Evolutionary conservation across 306 rosid genomes (phyloP).

Genomic region (Casuarina equisetifolia): DNA sequence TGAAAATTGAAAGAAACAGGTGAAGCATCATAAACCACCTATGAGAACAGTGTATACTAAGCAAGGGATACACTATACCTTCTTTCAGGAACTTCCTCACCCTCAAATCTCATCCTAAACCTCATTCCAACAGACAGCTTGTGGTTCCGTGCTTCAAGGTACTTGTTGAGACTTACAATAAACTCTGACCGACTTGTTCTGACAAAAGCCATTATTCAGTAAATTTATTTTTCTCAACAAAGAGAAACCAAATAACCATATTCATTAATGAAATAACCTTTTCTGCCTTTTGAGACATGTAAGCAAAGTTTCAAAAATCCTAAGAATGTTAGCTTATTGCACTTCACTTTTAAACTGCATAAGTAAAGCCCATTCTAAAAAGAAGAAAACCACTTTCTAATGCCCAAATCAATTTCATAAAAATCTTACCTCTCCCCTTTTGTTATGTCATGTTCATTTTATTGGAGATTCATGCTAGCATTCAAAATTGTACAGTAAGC

Average conservation of each 20-base stretch:
- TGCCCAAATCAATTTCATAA: not conserved
- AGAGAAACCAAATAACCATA: not conserved
- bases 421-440: not conserved
- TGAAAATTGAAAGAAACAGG: constrained; percentile 34
- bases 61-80: constrained; percentile 49
- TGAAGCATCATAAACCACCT: constrained; percentile 7
- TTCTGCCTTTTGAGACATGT: not conserved
- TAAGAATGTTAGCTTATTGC: not conserved
- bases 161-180: constrained; percentile 86
- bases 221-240: not conserved
- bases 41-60: constrained; percentile 11
- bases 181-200: constrained; percentile 97
- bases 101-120: constrained; percentile 98
- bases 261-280: not conserved
- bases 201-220: constrained; percentile 29
- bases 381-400: not conserved
- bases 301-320: not conserved
- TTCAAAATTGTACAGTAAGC: not conserved
- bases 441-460: not conserved
- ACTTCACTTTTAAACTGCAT: not conserved
- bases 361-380: not conserved
- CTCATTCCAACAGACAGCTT: constrained; percentile 97
- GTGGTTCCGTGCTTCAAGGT: constrained; percentile 85
- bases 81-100: constrained; percentile 98
- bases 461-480: not conserved